Evolutionary conservation across 306 rosid species (phyloP).

Genomic region (Canavalia ensiformis): DNA sequence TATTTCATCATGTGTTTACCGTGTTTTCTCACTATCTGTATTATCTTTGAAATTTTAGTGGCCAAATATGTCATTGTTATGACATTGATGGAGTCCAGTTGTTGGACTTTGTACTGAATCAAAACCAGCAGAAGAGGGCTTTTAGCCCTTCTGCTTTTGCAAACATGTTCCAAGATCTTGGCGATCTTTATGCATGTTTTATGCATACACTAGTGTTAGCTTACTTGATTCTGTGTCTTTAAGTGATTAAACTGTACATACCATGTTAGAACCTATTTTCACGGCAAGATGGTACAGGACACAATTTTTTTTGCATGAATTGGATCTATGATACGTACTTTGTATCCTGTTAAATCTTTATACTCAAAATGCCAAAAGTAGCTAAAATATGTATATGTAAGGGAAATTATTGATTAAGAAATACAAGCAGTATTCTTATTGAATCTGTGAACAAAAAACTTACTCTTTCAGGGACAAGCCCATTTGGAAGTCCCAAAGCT

Average conservation of each 20-base stretch:
- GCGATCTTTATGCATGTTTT: neutral
- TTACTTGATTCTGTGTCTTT: neutral
- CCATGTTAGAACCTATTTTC: neutral
- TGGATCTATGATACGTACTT: neutral
- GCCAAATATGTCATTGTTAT: neutral
- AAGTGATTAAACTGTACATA: neutral
- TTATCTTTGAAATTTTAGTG: neutral
- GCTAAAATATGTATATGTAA: neutral
- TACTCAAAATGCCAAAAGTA: neutral
- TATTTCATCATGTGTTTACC: neutral
- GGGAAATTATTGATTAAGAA: neutral
- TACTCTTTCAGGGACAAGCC: neutral
- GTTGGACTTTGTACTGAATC: neutral
- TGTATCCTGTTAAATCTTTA: neutral
- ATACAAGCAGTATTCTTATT: neutral
- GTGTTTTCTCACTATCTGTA: neutral
- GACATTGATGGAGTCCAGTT: neutral
- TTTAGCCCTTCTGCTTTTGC: neutral
- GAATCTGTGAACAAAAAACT: neutral
- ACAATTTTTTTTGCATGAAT: neutral
- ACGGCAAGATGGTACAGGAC: neutral
- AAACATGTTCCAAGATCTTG: neutral
- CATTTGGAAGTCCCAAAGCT: neutral
- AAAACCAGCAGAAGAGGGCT: neutral
- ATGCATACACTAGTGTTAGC: neutral